Evolutionary conservation across 768 basidiomycete genomes (phyloP).

Genomic region (Chiua virens): DNA sequence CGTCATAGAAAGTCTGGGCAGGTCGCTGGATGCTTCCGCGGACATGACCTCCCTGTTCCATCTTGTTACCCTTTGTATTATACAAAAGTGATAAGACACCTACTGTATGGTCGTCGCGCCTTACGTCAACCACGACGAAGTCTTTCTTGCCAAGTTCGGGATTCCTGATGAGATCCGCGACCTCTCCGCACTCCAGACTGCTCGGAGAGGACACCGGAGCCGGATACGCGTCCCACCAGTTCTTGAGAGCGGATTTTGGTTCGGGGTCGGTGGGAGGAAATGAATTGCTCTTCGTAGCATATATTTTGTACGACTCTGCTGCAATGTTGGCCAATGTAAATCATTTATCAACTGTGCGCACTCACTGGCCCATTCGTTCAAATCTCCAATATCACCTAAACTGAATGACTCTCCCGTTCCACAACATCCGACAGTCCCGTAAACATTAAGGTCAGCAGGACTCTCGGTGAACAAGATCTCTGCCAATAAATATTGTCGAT

Average conservation of each 20-base stretch:
- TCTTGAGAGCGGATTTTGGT: slow-evolving; percentile 29
- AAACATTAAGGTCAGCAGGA: slow-evolving; percentile 41
- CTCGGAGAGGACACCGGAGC: slow-evolving; percentile 29
- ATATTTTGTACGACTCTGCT: slow-evolving; percentile 48
- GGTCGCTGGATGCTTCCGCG: slow-evolving; percentile 48
- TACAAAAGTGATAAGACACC: slow-evolving; percentile 5
- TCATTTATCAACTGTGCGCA: background rate
- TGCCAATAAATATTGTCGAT: slow-evolving; percentile 14
- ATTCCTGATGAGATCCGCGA: slow-evolving; percentile 33
- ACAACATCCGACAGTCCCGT: slow-evolving; percentile 24
- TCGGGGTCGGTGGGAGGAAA: background rate
- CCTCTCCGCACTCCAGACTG: slow-evolving; percentile 35
- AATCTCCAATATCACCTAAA: slow-evolving; percentile 28
- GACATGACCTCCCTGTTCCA: slow-evolving; percentile 50
- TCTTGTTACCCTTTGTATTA: background rate
- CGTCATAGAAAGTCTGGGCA: slow-evolving; percentile 52
- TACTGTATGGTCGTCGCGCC: slow-evolving; percentile 47
- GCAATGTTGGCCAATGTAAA: background rate
- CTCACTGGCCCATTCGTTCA: slow-evolving; percentile 48
- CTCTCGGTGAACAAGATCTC: slow-evolving; percentile 43
- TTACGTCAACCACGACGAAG: slow-evolving; percentile 51
- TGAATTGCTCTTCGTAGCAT: slow-evolving; percentile 37
- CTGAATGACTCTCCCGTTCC: background rate
- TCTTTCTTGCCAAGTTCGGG: slow-evolving; percentile 12
- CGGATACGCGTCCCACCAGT: slow-evolving; percentile 60